Percentiles rank a stretch among this genome's conserved stretches.
phyloP scores from a whole-genome alignment of 176 grass and related monocot genomes.

The Urochloa ruziziensis region DNA sequence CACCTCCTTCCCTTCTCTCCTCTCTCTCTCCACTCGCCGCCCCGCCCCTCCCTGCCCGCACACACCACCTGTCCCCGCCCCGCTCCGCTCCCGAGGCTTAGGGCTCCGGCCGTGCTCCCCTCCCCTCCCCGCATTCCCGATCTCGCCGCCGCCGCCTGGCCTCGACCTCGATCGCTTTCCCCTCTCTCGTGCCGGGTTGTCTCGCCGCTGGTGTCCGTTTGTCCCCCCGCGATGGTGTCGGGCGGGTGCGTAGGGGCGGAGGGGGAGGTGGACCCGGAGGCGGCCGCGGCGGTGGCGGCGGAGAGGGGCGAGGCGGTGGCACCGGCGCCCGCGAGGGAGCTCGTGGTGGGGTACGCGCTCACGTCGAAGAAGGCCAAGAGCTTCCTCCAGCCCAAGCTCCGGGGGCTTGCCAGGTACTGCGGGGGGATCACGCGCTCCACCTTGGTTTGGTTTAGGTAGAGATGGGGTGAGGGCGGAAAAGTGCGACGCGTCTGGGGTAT shows the following conservation, averaged over 20 bases:
- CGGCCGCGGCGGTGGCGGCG: not conserved
- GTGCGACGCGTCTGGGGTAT: not conserved
- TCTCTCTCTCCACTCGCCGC: conserved; percentile 14
- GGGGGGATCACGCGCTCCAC: not conserved
- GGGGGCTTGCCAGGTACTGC: conserved; percentile 59
- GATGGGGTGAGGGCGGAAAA: not conserved
- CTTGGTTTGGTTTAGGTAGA: not conserved
- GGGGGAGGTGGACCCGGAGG: conserved; percentile 17
- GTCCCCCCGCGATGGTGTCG: conserved; percentile 42
- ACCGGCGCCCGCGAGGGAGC: conserved; percentile 37
- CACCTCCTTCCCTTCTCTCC: not conserved
- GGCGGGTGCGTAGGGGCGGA: conserved; percentile 46
- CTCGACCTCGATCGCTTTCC: not conserved
- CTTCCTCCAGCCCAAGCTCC: conserved; percentile 83
- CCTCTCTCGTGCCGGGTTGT: not conserved
- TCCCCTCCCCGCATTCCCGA: conserved; percentile 41
- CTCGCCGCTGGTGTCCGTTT: not conserved
- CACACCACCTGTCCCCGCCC: conserved; percentile 22
- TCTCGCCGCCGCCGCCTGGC: conserved; percentile 13
- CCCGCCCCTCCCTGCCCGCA: not conserved
- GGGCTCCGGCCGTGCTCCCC: conserved; percentile 19
- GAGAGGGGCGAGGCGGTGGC: not conserved
- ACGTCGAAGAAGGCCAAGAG: conserved; percentile 87
- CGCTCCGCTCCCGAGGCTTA: conserved; percentile 23
- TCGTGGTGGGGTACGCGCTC: conserved; percentile 76